These are phyloP conservation scores for Ophiostoma himal-ulmi DNA, from an alignment of 2,329 filamentous ascomycete genomes.

Conservation along the genomic window DNA sequence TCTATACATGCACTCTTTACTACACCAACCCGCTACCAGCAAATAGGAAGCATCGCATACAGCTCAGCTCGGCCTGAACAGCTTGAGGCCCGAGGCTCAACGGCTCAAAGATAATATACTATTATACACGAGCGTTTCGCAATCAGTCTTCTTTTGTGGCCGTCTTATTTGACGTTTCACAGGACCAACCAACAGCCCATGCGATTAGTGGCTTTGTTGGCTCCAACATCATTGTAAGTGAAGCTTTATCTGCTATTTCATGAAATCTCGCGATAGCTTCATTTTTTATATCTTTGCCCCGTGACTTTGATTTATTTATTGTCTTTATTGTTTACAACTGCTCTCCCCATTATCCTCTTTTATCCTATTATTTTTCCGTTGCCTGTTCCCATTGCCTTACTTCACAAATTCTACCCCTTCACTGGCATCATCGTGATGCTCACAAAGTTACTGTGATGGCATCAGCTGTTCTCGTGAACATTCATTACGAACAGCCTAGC, in stretches of 20 bases:
- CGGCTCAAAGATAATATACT: not conserved
- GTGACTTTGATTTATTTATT: not conserved
- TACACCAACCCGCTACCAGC: not conserved
- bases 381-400: not conserved
- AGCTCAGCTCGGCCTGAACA: not conserved
- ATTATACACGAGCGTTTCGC: not conserved
- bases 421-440: not conserved
- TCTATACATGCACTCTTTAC: not conserved
- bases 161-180: not conserved
- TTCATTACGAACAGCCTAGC: not conserved
- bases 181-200: too few species aligned
- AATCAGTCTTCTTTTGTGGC: not conserved
- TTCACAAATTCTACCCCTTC: not conserved
- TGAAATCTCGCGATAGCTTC: not conserved
- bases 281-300: not conserved
- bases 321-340: not conserved
- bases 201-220: not conserved
- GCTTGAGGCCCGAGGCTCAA: not conserved
- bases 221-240: not conserved
- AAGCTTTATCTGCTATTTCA: not conserved
- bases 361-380: not conserved
- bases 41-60: conserved; percentile 11
- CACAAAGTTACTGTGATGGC: not conserved
- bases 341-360: not conserved
- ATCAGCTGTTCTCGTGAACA: not conserved